Conservation (phyloP, 129 eudicot genomes). For the Cynara cardunculus region DNA sequence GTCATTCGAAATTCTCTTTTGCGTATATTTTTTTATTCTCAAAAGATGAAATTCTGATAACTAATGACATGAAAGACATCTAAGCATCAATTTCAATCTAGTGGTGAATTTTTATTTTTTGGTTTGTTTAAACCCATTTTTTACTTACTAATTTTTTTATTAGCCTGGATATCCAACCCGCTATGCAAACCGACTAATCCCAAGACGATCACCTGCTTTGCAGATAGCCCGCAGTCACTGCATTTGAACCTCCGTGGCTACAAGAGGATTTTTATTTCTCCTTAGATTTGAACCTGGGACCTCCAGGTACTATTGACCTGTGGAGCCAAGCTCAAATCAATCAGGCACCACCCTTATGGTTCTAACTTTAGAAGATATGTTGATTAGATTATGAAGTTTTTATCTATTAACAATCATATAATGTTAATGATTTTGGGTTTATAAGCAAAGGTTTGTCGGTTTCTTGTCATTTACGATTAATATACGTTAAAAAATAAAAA, state of each 20-base stretch:
- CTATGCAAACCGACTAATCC: too few species aligned
- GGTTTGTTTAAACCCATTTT: neutral
- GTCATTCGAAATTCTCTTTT: neutral
- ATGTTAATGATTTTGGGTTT: neutral
- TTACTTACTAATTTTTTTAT: neutral
- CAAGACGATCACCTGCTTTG: too few species aligned
- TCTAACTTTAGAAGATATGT: neutral
- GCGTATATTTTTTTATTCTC: neutral
- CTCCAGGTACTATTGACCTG: too few species aligned
- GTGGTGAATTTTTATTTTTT: neutral
- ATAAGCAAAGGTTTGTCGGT: neutral
- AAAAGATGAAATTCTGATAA: neutral
- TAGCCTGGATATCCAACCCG: too few species aligned
- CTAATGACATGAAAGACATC: neutral
- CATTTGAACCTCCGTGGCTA: too few species aligned
- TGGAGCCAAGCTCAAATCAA: too few species aligned
- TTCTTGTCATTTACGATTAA: neutral
- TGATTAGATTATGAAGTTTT: neutral
- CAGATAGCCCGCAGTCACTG: too few species aligned
- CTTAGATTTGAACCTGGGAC: too few species aligned
- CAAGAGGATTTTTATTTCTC: too few species aligned
- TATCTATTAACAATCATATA: neutral
- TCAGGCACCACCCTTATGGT: too few species aligned
- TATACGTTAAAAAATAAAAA: neutral
- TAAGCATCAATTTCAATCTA: neutral